Evolutionary conservation across 2,329 filamentous ascomycete species (phyloP).

Genomic region (Ophiostoma piceae): DNA sequence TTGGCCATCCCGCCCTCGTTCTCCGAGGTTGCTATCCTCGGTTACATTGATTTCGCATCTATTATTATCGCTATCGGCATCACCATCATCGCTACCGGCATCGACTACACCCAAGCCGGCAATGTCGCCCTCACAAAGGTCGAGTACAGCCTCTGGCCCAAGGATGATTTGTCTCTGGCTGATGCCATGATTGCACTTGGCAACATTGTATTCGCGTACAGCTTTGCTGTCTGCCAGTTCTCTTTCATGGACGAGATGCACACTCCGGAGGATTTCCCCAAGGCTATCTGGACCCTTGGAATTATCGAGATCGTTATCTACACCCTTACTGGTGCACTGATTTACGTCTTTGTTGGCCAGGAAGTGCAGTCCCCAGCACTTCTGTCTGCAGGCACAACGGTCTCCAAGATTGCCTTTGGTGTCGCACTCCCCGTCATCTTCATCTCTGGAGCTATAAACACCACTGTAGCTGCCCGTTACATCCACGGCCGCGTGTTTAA

Average conservation of each 20-base stretch:
- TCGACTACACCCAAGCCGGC: slow-evolving; percentile 3
- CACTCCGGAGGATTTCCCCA: slow-evolving; percentile 8
- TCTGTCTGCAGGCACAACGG: neutral
- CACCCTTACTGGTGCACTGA: slow-evolving; percentile 9
- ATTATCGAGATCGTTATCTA: slow-evolving; percentile 11
- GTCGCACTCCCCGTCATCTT: slow-evolving; percentile 12
- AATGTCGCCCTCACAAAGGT: slow-evolving; percentile 4
- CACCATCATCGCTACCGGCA: slow-evolving; percentile 9
- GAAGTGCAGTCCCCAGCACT: slow-evolving; percentile 12
- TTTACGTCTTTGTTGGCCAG: slow-evolving; percentile 14
- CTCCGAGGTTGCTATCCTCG: slow-evolving; percentile 11
- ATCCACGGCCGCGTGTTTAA: slow-evolving; percentile 12
- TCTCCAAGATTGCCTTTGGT: slow-evolving; percentile 15
- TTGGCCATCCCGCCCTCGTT: slow-evolving; percentile 13
- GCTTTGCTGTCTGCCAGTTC: slow-evolving; percentile 16
- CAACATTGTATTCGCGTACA: slow-evolving; percentile 14
- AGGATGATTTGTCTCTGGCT: slow-evolving; percentile 9
- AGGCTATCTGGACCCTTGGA: slow-evolving; percentile 13
- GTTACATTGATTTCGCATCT: slow-evolving; percentile 11
- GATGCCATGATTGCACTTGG: slow-evolving; percentile 12
- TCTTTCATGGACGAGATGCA: slow-evolving; percentile 17
- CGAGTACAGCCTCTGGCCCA: slow-evolving; percentile 11
- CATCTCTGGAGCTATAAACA: slow-evolving; percentile 15
- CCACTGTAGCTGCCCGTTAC: slow-evolving; percentile 8
- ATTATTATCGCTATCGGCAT: slow-evolving; percentile 13